Evolutionary conservation across 108 stramenopile species (phyloP).

Genomic region (Epipyxis sp.): DNA sequence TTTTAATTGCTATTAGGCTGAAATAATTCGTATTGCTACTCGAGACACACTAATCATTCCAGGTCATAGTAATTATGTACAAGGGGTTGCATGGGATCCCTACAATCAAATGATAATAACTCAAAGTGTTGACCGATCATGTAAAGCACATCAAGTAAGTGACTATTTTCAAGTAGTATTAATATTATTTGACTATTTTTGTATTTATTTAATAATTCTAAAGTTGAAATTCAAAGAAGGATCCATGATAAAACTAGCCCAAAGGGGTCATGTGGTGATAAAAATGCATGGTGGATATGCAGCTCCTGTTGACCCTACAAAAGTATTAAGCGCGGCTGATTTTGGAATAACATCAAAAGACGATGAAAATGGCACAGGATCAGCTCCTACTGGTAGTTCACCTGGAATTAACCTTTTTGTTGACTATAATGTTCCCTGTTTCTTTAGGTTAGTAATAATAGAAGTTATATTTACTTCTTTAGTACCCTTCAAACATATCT

Average conservation of each 20-base stretch:
- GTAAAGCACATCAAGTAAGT: constrained; percentile 37
- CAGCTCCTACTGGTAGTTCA: not conserved
- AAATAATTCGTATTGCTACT: constrained; percentile 37
- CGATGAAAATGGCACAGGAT: constrained; percentile 19
- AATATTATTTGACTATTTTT: too few species aligned
- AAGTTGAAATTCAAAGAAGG: not conserved
- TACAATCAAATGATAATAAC: constrained; percentile 49
- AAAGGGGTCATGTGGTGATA: not conserved
- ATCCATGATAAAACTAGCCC: constrained; percentile 21
- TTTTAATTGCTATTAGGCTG: constrained; percentile 45
- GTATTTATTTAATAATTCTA: too few species aligned
- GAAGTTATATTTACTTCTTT: too few species aligned
- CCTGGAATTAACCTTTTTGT: constrained; percentile 65
- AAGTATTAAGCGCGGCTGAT: constrained; percentile 32
- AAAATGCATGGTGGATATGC: constrained; percentile 21
- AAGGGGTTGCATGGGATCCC: constrained; percentile 58
- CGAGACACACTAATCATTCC: constrained; percentile 40
- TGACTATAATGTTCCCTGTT: constrained; percentile 77
- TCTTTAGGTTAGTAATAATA: constrained; percentile 62
- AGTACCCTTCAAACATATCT: too few species aligned
- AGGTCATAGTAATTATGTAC: constrained; percentile 48
- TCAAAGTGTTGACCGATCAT: constrained; percentile 55
- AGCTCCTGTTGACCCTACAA: not conserved
- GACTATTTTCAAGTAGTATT: too few species aligned
- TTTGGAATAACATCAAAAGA: too few species aligned